A percentile compares a stretch with the other conserved stretches of the same genome.
These are phyloP conservation scores for Penicillium crystallinum DNA, from an alignment of 495 filamentous ascomycete species.

Conservation along the genomic window DNA sequence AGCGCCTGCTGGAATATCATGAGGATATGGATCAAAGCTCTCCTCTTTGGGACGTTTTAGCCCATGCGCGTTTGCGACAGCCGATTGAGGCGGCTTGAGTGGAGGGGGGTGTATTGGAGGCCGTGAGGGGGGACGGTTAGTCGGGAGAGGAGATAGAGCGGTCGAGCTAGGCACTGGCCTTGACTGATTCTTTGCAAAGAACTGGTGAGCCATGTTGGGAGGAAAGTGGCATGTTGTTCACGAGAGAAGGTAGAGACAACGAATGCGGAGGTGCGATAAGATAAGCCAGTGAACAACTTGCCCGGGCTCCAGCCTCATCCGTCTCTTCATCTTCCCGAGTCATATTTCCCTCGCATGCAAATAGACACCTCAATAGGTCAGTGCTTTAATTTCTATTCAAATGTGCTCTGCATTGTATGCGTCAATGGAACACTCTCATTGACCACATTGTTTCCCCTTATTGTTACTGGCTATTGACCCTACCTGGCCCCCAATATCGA, in stretches of 20 bases:
- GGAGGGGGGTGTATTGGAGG: constrained; percentile 34
- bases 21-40: constrained; percentile 32
- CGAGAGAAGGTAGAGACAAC: constrained; percentile 8
- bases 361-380: constrained; percentile 15
- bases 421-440: background rate
- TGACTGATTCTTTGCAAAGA: constrained; percentile 34
- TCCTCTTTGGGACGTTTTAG: constrained; percentile 24
- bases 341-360: constrained; percentile 1
- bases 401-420: background rate
- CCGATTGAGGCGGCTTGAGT: constrained; percentile 19
- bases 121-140: constrained; percentile 5
- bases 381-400: background rate
- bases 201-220: constrained; percentile 38
- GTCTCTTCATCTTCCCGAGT: constrained; percentile 2
- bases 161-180: constrained; percentile 26
- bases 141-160: constrained; percentile 13
- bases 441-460: constrained; percentile 2
- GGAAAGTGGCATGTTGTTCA: background rate
- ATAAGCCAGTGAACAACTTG: constrained; percentile 31
- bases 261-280: constrained; percentile 44
- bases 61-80: constrained; percentile 20
- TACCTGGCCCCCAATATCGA: background rate
- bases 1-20: constrained; percentile 25
- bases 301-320: constrained; percentile 5
- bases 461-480: constrained; percentile 1